These are phyloP conservation scores for Syncephalis plumigaleata DNA, from an alignment of 371 early-diverging fungal species.

Conservation along the genomic window DNA sequence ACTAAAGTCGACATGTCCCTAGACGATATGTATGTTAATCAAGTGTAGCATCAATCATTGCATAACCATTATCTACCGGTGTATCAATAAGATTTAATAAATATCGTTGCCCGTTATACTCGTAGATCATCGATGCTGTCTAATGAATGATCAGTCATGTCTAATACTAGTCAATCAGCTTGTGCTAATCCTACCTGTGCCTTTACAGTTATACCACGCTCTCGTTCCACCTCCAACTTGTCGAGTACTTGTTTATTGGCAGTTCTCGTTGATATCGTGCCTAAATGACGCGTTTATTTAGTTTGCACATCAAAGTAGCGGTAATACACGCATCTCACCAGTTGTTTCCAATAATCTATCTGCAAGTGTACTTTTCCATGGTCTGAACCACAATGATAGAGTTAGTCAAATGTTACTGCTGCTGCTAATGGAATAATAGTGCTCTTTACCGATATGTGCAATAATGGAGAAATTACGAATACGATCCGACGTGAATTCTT, in stretches of 20 bases:
- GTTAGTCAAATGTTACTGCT: not conserved
- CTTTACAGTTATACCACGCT: constrained; percentile 94
- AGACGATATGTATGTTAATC: not conserved
- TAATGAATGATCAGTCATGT: constrained; percentile 10
- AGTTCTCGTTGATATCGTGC: constrained; percentile 46
- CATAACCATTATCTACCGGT: constrained; percentile 28
- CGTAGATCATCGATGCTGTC: constrained; percentile 79
- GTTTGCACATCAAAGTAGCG: not conserved
- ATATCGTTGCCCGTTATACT: constrained; percentile 50
- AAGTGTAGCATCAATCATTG: not conserved
- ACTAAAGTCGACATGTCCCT: constrained; percentile 70
- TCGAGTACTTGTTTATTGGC: constrained; percentile 85
- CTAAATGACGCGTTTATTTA: constrained; percentile 2
- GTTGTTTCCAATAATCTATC: constrained; percentile 25
- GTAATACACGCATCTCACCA: constrained; percentile 4
- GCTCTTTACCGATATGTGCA: constrained; percentile 72
- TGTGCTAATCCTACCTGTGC: constrained; percentile 83
- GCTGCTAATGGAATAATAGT: not conserved
- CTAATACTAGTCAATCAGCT: constrained; percentile 1
- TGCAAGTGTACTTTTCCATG: constrained; percentile 93
- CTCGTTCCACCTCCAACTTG: constrained; percentile 86
- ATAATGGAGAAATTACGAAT: constrained; percentile 95
- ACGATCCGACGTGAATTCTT: constrained; percentile 48
- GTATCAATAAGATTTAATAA: constrained; percentile 80
- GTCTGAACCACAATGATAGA: constrained; percentile 21